A percentile compares a stretch with the other conserved stretches of the same genome.
Evolutionary conservation across 805 yeast genomes (phyloP).

Genomic region (Candida argentea): DNA sequence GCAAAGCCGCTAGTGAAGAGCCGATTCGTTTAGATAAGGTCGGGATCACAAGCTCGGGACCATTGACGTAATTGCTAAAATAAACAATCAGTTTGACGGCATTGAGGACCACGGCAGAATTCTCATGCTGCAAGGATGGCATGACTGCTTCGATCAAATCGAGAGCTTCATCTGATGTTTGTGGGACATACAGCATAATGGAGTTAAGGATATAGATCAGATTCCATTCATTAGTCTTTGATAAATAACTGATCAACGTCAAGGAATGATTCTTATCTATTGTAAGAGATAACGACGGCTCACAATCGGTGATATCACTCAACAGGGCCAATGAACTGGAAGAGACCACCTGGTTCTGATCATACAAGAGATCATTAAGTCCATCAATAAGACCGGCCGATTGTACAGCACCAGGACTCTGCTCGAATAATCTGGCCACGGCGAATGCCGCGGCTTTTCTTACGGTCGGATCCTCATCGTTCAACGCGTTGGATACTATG

Average conservation of each 20-base stretch:
- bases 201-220: conserved; percentile 60
- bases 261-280: conserved; percentile 39
- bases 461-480: conserved; percentile 47
- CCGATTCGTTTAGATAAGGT: conserved; percentile 50
- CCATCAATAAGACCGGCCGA: conserved; percentile 33
- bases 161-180: conserved; percentile 53
- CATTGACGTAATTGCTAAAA: conserved; percentile 57
- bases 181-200: conserved; percentile 62
- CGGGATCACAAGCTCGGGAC: conserved; percentile 47
- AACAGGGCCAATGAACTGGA: conserved; percentile 66
- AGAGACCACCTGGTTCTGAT: conserved; percentile 49
- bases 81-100: conserved; percentile 65
- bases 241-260: conserved; percentile 23
- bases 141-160: conserved; percentile 52
- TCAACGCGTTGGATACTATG: conserved; percentile 23
- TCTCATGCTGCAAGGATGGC: conserved; percentile 71
- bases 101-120: conserved; percentile 72
- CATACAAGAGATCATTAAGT: conserved; percentile 46
- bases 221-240: conserved; percentile 55
- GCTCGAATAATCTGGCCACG: conserved; percentile 56
- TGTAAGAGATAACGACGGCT: conserved; percentile 38
- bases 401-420: conserved; percentile 37
- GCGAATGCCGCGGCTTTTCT: conserved; percentile 63
- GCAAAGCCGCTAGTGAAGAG: conserved; percentile 53
- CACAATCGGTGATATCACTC: conserved; percentile 49